phyloP scores from a whole-genome alignment of 2,329 filamentous ascomycete species.

The Alternaria gansuensis region DNA sequence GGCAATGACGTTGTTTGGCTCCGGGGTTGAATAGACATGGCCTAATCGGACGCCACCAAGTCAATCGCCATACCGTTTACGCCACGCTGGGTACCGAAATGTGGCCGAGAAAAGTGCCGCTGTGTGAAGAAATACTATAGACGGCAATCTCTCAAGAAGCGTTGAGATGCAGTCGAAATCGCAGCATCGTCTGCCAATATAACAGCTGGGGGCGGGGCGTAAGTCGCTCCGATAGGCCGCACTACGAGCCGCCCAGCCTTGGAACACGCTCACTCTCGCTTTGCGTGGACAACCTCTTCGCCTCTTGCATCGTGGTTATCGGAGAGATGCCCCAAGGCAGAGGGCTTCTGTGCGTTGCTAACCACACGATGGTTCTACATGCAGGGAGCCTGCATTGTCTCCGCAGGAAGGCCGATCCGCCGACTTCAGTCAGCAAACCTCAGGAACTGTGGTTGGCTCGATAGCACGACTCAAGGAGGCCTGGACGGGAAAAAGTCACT shows the following conservation, averaged over 20 bases:
- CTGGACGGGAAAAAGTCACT: constrained; percentile 2
- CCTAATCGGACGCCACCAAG: constrained; percentile 14
- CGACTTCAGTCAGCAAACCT: constrained; percentile 16
- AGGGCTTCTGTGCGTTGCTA: constrained; percentile 12
- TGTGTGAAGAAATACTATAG: not conserved
- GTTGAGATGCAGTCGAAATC: not conserved
- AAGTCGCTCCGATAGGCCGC: constrained; percentile 12
- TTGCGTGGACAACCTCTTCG: constrained; percentile 4
- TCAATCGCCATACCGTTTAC: constrained; percentile 5
- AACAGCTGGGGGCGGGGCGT: constrained; percentile 5
- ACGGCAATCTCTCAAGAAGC: not conserved
- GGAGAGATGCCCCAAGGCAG: constrained; percentile 19
- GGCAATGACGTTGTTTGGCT: constrained; percentile 20
- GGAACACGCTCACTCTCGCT: not conserved
- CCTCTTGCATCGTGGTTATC: not conserved
- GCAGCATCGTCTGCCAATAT: not conserved
- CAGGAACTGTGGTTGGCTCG: constrained; percentile 4
- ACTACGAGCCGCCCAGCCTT: constrained; percentile 7
- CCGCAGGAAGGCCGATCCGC: constrained; percentile 17
- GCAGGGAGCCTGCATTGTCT: constrained; percentile 11
- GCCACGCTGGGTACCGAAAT: not conserved
- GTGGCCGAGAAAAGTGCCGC: constrained; percentile 13
- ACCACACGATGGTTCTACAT: constrained; percentile 27
- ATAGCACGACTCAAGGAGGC: constrained; percentile 2
- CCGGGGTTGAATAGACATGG: constrained; percentile 1